Evolutionary conservation across 1,139 yeast genomes (phyloP).

Genomic region (Taphrina wiesneri): DNA sequence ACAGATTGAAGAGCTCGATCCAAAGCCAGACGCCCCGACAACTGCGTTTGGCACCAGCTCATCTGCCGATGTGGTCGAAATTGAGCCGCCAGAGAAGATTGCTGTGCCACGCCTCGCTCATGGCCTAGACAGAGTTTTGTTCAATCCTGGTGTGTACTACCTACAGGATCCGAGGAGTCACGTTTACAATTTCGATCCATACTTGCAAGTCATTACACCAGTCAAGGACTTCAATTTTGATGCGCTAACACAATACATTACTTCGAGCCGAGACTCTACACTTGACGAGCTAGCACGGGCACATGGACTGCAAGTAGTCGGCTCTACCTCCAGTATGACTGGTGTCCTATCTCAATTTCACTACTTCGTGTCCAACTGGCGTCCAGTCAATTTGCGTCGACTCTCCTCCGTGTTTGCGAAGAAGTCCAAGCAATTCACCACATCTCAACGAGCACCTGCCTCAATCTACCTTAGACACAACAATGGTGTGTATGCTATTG

Average conservation of each 20-base stretch:
- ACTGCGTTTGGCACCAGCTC: not conserved
- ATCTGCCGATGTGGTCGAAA: conserved; percentile 1
- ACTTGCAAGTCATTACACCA: conserved; percentile 62
- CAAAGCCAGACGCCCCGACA: not conserved
- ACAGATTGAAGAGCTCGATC: not conserved
- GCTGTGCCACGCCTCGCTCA: conserved; percentile 35
- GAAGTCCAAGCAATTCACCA: conserved; percentile 39
- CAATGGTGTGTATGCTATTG: conserved; percentile 60
- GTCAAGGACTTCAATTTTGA: conserved; percentile 68
- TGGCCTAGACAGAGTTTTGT: conserved; percentile 39
- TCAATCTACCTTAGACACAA: conserved; percentile 50
- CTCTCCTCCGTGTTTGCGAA: conserved; percentile 52
- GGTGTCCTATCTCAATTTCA: conserved; percentile 73
- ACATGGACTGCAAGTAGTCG: conserved; percentile 55
- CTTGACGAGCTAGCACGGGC: conserved; percentile 55
- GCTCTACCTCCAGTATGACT: conserved; percentile 90
- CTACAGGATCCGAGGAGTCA: conserved; percentile 74
- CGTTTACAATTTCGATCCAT: conserved; percentile 67
- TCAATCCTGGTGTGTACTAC: conserved; percentile 73
- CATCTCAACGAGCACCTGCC: conserved; percentile 50
- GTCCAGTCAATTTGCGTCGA: conserved; percentile 52
- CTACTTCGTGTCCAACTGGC: conserved; percentile 61
- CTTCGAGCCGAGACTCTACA: conserved; percentile 65
- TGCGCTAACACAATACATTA: conserved; percentile 58
- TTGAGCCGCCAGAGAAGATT: conserved; percentile 16